These are phyloP conservation scores for Salix koriyanagi DNA, from an alignment of 345 rosid species.

Conservation along the genomic window DNA sequence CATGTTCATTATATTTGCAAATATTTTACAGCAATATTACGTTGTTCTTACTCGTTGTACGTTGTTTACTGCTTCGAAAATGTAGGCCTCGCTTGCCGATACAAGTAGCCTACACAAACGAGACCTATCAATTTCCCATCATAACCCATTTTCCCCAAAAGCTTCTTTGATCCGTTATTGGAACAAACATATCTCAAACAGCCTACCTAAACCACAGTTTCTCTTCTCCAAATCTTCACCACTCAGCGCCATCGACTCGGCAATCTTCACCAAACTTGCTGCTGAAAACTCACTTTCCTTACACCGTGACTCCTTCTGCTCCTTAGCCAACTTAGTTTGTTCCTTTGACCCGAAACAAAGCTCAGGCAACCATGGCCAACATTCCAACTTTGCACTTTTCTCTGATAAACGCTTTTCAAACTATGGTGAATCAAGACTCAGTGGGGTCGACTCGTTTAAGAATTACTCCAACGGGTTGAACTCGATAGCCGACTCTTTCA, in stretches of 20 bases:
- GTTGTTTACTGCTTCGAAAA: neutral
- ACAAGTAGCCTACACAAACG: neutral
- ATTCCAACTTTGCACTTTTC: constrained; percentile 22
- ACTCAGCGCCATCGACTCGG: constrained; percentile 21
- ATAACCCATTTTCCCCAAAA: constrained; percentile 23
- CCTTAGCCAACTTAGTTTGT: constrained; percentile 24
- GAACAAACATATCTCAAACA: constrained; percentile 25
- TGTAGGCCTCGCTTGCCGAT: constrained; percentile 1
- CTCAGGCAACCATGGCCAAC: neutral
- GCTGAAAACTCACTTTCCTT: constrained; percentile 20
- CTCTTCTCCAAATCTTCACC: constrained; percentile 35
- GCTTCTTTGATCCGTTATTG: constrained; percentile 28
- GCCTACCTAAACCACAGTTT: constrained; percentile 21
- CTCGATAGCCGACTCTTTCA: constrained; percentile 20
- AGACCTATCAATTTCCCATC: neutral
- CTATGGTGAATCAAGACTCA: constrained; percentile 20
- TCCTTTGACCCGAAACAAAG: constrained; percentile 8
- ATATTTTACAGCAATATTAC: too few relatives aligned
- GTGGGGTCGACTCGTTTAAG: constrained; percentile 27
- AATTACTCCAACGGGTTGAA: constrained; percentile 33
- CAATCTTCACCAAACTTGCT: constrained; percentile 26
- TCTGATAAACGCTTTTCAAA: constrained; percentile 21
- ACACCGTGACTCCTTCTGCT: constrained; percentile 20
- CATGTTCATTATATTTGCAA: neutral
- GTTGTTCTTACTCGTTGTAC: neutral